Base-by-base conservation (phyloP, 1,139 yeast genomes). In the Blastobotrys capitulatus region DNA sequence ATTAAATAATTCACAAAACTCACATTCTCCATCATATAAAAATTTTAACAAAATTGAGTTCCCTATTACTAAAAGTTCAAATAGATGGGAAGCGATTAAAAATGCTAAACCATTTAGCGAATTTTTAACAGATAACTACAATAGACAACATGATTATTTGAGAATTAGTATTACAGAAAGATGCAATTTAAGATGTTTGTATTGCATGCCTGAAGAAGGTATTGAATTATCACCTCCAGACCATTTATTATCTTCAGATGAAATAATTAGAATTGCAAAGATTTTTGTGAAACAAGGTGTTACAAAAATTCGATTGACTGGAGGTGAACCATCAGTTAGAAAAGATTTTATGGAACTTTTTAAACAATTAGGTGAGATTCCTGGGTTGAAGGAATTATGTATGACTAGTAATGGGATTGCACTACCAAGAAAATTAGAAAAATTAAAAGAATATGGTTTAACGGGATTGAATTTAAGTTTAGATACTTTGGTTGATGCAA, bases 161-260 rank as follows among this genome's bases (percentile, higher is more conserved):
- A 62, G 80, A 38, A 76, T 76, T 19, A 72, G 77, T 25, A 67
- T 76, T 38, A 74, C 80, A 0, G 80, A 76, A 54, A 56, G 78
- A 20, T 76, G 80, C 51, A 76, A 76, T 53, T 59, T 76, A 18
- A 60, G 80, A 15, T 76, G 80, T 55, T 61, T 69, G n/a, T 76
- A 76, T 53, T 76, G 80, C 55, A 76, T 76, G 80, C 80, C 80
- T 0, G 78, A 74, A 48, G 77, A 76, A 47, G 80, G 80, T 9
- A 70, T 76, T 1, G 72, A 68, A 19, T 59, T 76, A 18, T 69
- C 76, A 18, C 77, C 78, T 6, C 57, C 63, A 4, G 68, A 66
- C 2, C 57, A 69, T 20, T 61, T 75, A 13, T 59, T 76, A 40
- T 64, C 73, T 2, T 66, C 72, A 0, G 67, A 65, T 38, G 80